A percentile compares a stretch with the other conserved stretches of the same genome.
These are phyloP conservation scores for Phytopythium helicoides DNA, from an alignment of 352 stramenopile species.

Conservation along the genomic window DNA sequence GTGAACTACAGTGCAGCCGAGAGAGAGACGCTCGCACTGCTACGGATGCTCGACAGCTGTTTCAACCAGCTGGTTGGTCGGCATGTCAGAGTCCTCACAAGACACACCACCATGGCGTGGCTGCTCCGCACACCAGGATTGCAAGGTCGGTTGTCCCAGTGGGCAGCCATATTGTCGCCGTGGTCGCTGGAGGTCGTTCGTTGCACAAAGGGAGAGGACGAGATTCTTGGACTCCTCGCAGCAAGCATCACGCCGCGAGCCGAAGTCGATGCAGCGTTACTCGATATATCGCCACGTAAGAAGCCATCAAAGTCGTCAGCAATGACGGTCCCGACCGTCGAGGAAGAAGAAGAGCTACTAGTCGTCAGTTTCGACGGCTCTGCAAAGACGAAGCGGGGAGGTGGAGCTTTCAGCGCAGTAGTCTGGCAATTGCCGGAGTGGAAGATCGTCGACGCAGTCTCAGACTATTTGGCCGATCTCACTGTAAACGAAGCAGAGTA, in stretches of 20 bases:
- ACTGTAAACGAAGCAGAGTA: conserved; percentile 23
- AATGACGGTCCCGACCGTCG: not conserved
- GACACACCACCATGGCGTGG: no score
- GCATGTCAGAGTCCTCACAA: no score
- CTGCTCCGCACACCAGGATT: no score
- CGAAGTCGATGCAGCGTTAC: no score
- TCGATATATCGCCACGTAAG: no score
- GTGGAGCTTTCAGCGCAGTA: conserved; percentile 9
- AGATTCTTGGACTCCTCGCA: no score
- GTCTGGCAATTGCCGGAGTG: conserved; percentile 11
- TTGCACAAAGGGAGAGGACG: no score
- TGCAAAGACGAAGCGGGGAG: conserved; percentile 2
- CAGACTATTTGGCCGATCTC: not conserved
- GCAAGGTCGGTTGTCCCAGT: no score
- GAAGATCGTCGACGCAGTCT: not conserved
- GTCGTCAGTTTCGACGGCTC: conserved; percentile 20
- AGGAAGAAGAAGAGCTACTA: not conserved
- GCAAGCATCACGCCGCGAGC: no score
- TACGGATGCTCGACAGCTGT: conserved; percentile 3
- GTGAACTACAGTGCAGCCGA: conserved; percentile 12
- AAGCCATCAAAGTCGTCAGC: no score
- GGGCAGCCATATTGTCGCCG: no score
- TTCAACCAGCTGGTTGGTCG: conserved; percentile 8
- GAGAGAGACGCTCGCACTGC: conserved; percentile 6
- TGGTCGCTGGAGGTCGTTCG: no score